Evolutionary conservation across 2,329 filamentous ascomycete species (phyloP).

Genomic region (Talaromyces sp.): DNA sequence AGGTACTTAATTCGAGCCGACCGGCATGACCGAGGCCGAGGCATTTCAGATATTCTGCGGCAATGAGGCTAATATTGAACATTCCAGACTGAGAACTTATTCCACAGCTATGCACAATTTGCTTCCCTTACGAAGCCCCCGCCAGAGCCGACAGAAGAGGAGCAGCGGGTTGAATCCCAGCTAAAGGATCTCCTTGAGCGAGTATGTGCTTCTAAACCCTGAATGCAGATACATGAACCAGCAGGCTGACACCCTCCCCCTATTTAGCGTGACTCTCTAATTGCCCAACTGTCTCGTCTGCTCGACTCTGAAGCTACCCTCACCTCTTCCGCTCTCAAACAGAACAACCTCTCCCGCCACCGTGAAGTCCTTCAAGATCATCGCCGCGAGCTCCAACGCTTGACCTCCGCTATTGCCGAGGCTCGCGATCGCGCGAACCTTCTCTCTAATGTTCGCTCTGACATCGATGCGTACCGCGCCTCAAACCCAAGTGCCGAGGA

Average conservation of each 20-base stretch:
- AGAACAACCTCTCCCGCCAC: constrained; percentile 90
- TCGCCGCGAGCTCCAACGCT: constrained; percentile 75
- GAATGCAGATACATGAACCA: background rate
- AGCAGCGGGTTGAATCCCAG: constrained; percentile 75
- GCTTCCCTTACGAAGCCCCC: constrained; percentile 78
- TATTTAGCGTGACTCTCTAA: constrained; percentile 73
- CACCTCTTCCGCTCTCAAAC: constrained; percentile 90
- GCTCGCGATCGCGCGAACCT: constrained; percentile 87
- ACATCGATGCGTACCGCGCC: constrained; percentile 86
- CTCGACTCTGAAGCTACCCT: constrained; percentile 90
- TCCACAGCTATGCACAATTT: constrained; percentile 83
- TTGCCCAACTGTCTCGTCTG: constrained; percentile 80
- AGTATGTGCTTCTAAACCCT: constrained; percentile 17
- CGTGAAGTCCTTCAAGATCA: constrained; percentile 89
- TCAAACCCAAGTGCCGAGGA: constrained; percentile 81
- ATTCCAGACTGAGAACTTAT: constrained; percentile 72
- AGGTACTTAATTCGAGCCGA: constrained; percentile 59
- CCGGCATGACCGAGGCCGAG: constrained; percentile 8
- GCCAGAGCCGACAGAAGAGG: constrained; percentile 81
- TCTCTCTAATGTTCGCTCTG: constrained; percentile 83
- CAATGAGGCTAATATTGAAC: constrained; percentile 14
- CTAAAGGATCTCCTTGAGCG: constrained; percentile 77
- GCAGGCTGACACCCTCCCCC: constrained; percentile 9
- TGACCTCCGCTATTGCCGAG: constrained; percentile 73
- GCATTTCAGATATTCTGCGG: constrained; percentile 4